These are phyloP conservation scores for Pseudogymnoascus sp. DNA, from an alignment of 2,329 filamentous ascomycete species.

Conservation along the genomic window DNA sequence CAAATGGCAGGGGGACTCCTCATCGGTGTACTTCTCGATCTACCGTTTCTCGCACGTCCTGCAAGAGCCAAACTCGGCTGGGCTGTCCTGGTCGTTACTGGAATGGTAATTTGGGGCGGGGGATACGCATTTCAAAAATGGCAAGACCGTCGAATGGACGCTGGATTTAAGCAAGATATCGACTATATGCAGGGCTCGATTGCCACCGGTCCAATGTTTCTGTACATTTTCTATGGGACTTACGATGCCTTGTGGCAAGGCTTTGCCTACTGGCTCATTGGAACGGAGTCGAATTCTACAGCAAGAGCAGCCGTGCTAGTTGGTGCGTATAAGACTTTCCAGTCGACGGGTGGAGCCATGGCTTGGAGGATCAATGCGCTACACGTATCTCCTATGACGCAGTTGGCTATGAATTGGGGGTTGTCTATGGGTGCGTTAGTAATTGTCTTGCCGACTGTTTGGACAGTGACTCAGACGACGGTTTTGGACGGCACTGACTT, in stretches of 20 bases:
- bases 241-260: constrained; percentile 90
- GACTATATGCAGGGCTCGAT: constrained; percentile 44
- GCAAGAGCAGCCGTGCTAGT: constrained; percentile 36
- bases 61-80: constrained; percentile 59
- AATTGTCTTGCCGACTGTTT: constrained; percentile 35
- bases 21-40: constrained; percentile 65
- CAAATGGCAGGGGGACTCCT: constrained; percentile 70
- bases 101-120: constrained; percentile 73
- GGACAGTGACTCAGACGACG: constrained; percentile 31
- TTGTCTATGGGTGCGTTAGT: constrained; percentile 36
- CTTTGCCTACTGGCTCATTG: constrained; percentile 69
- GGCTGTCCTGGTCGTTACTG: constrained; percentile 54
- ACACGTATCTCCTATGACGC: constrained; percentile 30
- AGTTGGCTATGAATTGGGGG: constrained; percentile 39
- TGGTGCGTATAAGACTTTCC: constrained; percentile 39
- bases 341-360: constrained; percentile 36
- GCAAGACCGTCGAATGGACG: constrained; percentile 40
- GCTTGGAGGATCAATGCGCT: constrained; percentile 37
- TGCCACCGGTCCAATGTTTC: constrained; percentile 69
- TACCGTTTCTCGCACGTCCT: constrained; percentile 49
- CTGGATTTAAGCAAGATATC: constrained; percentile 15
- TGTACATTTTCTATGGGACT: constrained; percentile 86
- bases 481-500: background rate
- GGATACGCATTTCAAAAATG: constrained; percentile 69
- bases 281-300: constrained; percentile 36